These are phyloP conservation scores for Serendipita indica DNA, from an alignment of 768 basidiomycete species.

Conservation along the genomic window DNA sequence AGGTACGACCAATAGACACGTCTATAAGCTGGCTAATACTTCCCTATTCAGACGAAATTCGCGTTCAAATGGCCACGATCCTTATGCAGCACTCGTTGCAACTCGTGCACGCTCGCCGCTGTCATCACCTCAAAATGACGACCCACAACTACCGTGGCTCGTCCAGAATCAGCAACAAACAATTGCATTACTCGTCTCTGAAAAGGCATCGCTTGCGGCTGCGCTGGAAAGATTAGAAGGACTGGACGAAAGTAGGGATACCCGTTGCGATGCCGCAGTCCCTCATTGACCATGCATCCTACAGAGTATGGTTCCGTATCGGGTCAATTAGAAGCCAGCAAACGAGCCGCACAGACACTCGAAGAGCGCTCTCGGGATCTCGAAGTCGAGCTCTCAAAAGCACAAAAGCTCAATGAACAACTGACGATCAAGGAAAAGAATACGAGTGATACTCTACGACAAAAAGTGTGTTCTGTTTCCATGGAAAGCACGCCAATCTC, in stretches of 20 bases:
- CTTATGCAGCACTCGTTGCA: not conserved
- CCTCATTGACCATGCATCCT: not conserved
- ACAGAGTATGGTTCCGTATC: conserved; percentile 4
- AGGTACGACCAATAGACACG: not conserved
- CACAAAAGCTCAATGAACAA: not conserved
- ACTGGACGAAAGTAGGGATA: conserved; percentile 41
- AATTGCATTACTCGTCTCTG: conserved; percentile 60
- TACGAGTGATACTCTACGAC: conserved; percentile 7
- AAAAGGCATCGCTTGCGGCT: conserved; percentile 44
- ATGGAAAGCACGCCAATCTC: not conserved
- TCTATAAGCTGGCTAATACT: not conserved
- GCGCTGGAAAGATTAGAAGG: conserved; percentile 42
- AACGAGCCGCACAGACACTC: conserved; percentile 9
- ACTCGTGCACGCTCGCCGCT: not conserved
- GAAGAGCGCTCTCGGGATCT: conserved; percentile 8
- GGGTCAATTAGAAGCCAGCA: conserved; percentile 9
- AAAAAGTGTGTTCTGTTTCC: not conserved
- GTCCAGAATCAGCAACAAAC: conserved; percentile 41
- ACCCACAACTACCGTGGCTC: conserved; percentile 11
- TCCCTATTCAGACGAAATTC: not conserved
- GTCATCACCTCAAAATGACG: conserved; percentile 1
- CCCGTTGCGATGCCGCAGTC: not conserved
- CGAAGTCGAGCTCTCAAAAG: conserved; percentile 11
- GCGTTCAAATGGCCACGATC: not conserved
- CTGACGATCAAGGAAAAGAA: conserved; percentile 7